These are phyloP conservation scores for Wickerhamomyces chambardii DNA, from an alignment of 805 yeast genomes.

Conservation along the genomic window DNA sequence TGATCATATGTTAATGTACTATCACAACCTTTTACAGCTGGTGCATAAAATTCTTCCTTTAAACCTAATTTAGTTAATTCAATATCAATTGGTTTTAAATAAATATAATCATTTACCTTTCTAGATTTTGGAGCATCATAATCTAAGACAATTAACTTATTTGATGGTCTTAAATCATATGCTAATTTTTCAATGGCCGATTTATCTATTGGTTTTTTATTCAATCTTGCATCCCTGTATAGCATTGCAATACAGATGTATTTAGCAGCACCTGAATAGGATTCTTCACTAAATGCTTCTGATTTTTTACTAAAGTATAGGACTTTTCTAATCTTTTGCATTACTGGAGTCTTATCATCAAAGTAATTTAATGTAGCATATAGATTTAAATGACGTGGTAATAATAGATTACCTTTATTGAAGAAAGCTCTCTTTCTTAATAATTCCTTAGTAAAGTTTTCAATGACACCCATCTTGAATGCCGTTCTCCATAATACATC, in stretches of 20 bases:
- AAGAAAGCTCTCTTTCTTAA: not conserved
- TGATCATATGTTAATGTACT: not conserved
- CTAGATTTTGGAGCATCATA: no score
- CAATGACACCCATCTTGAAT: not conserved
- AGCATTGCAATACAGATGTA: not conserved
- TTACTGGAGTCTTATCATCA: not conserved
- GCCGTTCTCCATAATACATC: no score
- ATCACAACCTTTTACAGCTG: not conserved
- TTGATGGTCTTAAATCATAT: not conserved
- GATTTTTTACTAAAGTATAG: no score
- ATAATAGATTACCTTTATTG: no score
- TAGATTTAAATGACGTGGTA: not conserved
- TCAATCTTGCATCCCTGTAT: not conserved
- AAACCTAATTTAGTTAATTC: not conserved
- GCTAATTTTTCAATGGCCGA: not conserved
- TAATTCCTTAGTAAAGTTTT: not conserved
- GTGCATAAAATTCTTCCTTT: not conserved
- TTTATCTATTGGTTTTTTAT: not conserved
- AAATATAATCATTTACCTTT: not conserved
- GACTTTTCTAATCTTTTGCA: no score
- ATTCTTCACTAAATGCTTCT: no score
- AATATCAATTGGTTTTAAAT: not conserved
- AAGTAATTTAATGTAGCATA: not conserved
- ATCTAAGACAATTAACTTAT: not conserved
- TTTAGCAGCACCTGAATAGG: no score